Conservation (phyloP, 1,284 basidiomycete genomes). For the Filobasidium uniguttulatum region DNA sequence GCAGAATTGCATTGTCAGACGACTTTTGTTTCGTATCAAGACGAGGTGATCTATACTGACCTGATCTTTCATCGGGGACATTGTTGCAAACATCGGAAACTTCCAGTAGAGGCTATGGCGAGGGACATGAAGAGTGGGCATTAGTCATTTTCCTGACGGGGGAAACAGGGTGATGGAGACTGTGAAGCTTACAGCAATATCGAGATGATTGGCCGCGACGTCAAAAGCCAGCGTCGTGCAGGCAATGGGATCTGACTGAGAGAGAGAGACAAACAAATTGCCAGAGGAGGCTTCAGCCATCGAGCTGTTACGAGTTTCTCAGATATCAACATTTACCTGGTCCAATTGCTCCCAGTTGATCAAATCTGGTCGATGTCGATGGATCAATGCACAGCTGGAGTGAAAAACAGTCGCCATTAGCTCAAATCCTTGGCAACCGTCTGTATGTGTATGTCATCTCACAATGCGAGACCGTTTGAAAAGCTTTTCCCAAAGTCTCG, state of each 20-base stretch:
- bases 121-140: too few relatives aligned
- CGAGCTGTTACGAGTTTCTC: background rate
- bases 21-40: background rate
- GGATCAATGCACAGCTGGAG: conserved; percentile 81
- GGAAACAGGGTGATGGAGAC: too few relatives aligned
- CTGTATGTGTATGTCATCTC: conserved; percentile 30
- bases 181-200: conserved; percentile 58
- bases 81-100: conserved; percentile 84
- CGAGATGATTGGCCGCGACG: conserved; percentile 69
- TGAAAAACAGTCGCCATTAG: conserved; percentile 4
- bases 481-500: conserved; percentile 86
- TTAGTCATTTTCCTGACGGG: too few relatives aligned
- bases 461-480: conserved; percentile 90
- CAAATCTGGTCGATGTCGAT: conserved; percentile 89
- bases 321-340: conserved; percentile 43
- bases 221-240: conserved; percentile 77
- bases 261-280: too few relatives aligned
- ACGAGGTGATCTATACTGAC: conserved; percentile 71
- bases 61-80: conserved; percentile 83
- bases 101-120: conserved; percentile 70
- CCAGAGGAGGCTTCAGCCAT: background rate
- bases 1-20: background rate
- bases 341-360: conserved; percentile 69
- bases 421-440: conserved; percentile 8
- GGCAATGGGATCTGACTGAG: conserved; percentile 56